Base-by-base conservation (phyloP, 1,284 basidiomycete genomes). In the Ganoderma lucidum region DNA sequence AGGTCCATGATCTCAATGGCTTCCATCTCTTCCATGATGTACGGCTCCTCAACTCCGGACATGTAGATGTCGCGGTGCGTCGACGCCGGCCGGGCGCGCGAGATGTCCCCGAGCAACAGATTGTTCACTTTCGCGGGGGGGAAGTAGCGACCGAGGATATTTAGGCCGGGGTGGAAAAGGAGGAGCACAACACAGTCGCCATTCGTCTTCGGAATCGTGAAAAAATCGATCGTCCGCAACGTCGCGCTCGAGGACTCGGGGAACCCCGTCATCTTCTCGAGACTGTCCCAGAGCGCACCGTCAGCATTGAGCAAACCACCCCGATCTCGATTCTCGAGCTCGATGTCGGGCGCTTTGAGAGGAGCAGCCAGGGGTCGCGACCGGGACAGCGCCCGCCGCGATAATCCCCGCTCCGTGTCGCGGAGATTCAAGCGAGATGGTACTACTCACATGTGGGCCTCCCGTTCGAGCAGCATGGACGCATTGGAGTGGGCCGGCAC, bases 1-100 rank as follows among this genome's bases (percentile, higher is more conserved):
- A 93, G 81, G 78, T 93, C 91, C 88, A 93, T 92, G 63, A 90
- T 87, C 74, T 90, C 90, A 67, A 87, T 87, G 14, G 83, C 84
- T 71, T 88, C 89, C 79, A 86, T 82, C 70, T 87, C 88, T 65
- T 87, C 87, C 63, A 81, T 78, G 32, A 82, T 75, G 65, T 86
- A 84, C 10, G 80, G 76, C 65, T 87, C 86, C 68, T 85, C 86
- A 28, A 82, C 76, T 6, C 81, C 82, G 76, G 81, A 81, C 84
- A 89, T 87, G 72, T 84, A 84, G 17, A 84, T 80, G 72, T 89
- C 88, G 10, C 80, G 84, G 71, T 85, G 83, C 0, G 83, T 82
- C 12, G 82, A 77, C 3, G 81, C 73, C 8, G 84, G 80, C 59
- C 83, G 83, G 14, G 79, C 73, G 39, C 83, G 84, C 59, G 83